Percentiles rank a stretch among this genome's conserved stretches.
phyloP scores from a whole-genome alignment of 345 rosid genomes.

The Populus tremula region DNA sequence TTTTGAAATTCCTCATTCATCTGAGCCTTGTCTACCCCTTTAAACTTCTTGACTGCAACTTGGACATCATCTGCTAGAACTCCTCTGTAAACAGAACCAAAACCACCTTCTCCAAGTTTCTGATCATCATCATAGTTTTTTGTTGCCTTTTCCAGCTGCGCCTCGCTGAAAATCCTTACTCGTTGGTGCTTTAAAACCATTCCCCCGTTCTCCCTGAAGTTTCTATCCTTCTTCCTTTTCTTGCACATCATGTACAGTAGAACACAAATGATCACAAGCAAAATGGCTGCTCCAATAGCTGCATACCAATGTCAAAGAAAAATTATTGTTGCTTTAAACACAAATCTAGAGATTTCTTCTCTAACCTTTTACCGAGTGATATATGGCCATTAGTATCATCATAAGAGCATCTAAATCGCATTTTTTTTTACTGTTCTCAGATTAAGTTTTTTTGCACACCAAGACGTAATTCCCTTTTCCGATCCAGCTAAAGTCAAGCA shows the following conservation, averaged over 20 bases:
- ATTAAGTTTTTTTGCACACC: too few relatives aligned
- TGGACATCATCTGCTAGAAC: not conserved
- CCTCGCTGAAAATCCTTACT: slow-evolving; percentile 29
- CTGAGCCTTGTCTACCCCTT: slow-evolving; percentile 14
- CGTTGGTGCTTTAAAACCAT: slow-evolving; percentile 26
- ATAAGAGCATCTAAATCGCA: too few relatives aligned
- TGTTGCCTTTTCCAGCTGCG: slow-evolving; percentile 29
- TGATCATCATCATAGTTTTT: slow-evolving; percentile 13
- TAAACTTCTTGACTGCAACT: slow-evolving; percentile 24
- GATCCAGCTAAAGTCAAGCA: too few relatives aligned
- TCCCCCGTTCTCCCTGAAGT: slow-evolving; percentile 31
- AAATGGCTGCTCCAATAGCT: slow-evolving; percentile 11
- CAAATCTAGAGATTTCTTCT: too few relatives aligned
- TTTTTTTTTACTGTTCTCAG: too few relatives aligned
- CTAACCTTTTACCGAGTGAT: too few relatives aligned
- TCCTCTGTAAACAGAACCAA: slow-evolving; percentile 31
- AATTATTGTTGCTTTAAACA: too few relatives aligned
- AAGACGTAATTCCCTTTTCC: too few relatives aligned
- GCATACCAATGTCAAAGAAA: not conserved
- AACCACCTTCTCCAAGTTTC: slow-evolving; percentile 30
- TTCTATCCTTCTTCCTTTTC: slow-evolving; percentile 12
- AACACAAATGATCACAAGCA: not conserved
- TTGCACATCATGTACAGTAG: slow-evolving; percentile 2
- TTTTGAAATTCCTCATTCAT: slow-evolving; percentile 21
- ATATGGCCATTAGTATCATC: too few relatives aligned